These are phyloP conservation scores for Leccinum boreale DNA, from an alignment of 768 basidiomycete species.

Conservation along the genomic window DNA sequence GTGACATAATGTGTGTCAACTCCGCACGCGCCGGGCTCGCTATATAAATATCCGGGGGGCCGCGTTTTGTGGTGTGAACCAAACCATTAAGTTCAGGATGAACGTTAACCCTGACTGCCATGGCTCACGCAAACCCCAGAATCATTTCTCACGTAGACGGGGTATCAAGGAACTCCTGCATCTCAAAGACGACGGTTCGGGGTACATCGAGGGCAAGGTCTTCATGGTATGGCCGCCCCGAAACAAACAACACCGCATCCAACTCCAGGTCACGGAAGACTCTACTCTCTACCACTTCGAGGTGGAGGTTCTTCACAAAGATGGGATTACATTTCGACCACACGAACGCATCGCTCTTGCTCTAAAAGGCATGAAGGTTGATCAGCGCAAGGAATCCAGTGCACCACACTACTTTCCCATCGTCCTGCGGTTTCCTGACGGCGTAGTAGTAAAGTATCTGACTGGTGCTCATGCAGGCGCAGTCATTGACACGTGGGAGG, in stretches of 20 bases:
- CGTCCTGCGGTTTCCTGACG: constrained; percentile 40
- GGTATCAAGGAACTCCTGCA: constrained; percentile 33
- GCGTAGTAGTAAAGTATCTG: constrained; percentile 40
- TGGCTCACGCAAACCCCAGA: constrained; percentile 1
- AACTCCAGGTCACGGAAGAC: constrained; percentile 24
- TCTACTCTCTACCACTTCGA: constrained; percentile 32
- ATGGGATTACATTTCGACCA: constrained; percentile 38
- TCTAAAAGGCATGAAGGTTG: constrained; percentile 41
- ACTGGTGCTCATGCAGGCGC: constrained; percentile 26
- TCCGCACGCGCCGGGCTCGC: neutral
- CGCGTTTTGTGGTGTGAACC: neutral
- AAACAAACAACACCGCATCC: constrained; percentile 28
- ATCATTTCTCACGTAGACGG: constrained; percentile 27
- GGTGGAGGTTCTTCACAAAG: constrained; percentile 34
- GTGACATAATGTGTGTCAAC: constrained; percentile 13
- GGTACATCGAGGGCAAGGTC: constrained; percentile 41
- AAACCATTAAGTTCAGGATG: constrained; percentile 5
- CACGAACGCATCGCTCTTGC: constrained; percentile 45
- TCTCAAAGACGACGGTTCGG: constrained; percentile 29
- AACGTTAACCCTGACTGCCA: neutral
- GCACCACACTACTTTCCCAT: constrained; percentile 37
- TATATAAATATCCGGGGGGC: neutral
- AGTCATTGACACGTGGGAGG: constrained; percentile 40
- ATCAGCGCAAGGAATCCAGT: constrained; percentile 25
- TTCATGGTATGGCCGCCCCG: constrained; percentile 45